Evolutionary conservation across 176 grass and related monocot species (phyloP).

Genomic region (Rhynchospora breviuscula): DNA sequence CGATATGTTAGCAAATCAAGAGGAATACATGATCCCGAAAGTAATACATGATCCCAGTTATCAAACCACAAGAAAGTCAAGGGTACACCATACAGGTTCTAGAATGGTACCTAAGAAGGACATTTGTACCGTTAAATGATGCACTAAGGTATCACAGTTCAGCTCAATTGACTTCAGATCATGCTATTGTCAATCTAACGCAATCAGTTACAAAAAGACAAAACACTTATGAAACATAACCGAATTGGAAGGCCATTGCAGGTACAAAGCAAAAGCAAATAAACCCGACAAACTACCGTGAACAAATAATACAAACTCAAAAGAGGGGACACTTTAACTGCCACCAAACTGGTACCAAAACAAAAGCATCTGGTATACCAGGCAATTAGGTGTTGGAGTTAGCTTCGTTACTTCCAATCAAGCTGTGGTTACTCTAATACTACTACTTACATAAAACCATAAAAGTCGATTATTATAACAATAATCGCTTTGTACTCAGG

Average conservation of each 20-base stretch:
- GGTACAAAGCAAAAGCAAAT: neutral
- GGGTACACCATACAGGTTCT: neutral
- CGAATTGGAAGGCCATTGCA: neutral
- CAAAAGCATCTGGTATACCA: neutral
- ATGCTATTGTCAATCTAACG: neutral
- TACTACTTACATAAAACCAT: neutral
- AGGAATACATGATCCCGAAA: neutral
- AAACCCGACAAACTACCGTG: neutral
- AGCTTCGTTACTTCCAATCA: neutral
- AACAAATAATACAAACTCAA: neutral
- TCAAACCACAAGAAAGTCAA: neutral
- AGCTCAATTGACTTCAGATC: neutral
- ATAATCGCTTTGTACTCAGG: neutral
- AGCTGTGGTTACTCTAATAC: neutral
- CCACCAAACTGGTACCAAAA: neutral
- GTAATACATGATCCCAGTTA: neutral
- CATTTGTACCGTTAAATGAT: neutral
- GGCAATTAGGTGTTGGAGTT: neutral
- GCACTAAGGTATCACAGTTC: neutral
- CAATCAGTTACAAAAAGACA: neutral
- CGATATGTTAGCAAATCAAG: neutral
- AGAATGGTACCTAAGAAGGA: neutral
- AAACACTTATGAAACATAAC: neutral
- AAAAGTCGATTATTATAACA: neutral
- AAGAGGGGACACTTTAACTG: neutral